phyloP scores from a whole-genome alignment of 495 filamentous ascomycete genomes.

The Penicillium malachiteum region DNA sequence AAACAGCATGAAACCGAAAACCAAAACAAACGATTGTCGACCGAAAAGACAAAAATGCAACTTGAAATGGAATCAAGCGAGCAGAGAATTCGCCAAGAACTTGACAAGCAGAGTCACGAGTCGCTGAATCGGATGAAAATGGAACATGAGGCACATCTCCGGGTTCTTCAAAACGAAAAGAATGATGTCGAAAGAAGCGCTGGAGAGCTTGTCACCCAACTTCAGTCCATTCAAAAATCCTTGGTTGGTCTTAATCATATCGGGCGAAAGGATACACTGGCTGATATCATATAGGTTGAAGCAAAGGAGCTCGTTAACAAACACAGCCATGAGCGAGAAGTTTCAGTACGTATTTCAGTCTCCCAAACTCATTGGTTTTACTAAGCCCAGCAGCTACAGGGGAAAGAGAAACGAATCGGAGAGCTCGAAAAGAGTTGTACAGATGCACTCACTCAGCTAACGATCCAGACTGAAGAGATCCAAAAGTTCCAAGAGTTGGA shows the following conservation, averaged over 20 bases:
- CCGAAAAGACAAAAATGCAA: conserved; percentile 18
- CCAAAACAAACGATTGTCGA: conserved; percentile 10
- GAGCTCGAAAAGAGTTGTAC: conserved; percentile 16
- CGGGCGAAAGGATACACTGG: not conserved
- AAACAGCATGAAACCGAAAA: conserved; percentile 15
- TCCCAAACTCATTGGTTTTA: not conserved
- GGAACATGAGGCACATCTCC: not conserved
- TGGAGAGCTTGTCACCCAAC: conserved; percentile 11
- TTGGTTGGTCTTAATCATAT: conserved; percentile 22
- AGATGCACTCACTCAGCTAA: conserved; percentile 14
- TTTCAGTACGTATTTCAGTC: not conserved
- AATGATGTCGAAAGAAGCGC: conserved; percentile 15
- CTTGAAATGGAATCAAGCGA: conserved; percentile 21
- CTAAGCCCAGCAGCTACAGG: not conserved
- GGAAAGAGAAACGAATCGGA: conserved; percentile 7
- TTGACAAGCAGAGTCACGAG: conserved; percentile 7
- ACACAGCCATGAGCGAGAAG: not conserved
- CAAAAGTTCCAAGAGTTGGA: conserved; percentile 22
- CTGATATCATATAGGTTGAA: conserved; percentile 25
- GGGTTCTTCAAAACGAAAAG: conserved; percentile 22
- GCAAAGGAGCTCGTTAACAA: conserved; percentile 11
- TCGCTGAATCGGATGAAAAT: not conserved
- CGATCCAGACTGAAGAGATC: conserved; percentile 22
- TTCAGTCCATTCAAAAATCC: conserved; percentile 19
- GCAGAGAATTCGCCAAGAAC: conserved; percentile 23